Evolutionary conservation across 352 stramenopile genomes (phyloP).

Genomic region (Phytophthora multivora): DNA sequence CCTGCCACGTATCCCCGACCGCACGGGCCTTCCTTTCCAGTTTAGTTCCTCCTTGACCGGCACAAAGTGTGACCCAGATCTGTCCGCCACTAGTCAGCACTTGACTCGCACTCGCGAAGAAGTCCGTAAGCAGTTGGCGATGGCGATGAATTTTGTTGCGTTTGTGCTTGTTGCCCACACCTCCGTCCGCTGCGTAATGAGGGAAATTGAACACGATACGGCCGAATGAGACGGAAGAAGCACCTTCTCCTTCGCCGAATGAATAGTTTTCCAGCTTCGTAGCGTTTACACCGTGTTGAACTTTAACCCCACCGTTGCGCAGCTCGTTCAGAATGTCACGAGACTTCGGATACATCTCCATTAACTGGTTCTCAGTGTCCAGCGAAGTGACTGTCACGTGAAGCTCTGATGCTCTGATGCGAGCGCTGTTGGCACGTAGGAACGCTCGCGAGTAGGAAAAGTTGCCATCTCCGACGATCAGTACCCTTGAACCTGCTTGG

Average conservation of each 20-base stretch:
- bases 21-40: constrained; percentile 62
- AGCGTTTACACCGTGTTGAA: constrained; percentile 77
- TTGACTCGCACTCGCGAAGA: constrained; percentile 68
- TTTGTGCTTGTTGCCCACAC: constrained; percentile 49
- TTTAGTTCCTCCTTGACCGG: constrained; percentile 79
- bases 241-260: constrained; percentile 1
- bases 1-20: constrained; percentile 81
- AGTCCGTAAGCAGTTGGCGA: constrained; percentile 74
- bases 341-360: constrained; percentile 76
- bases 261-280: constrained; percentile 61
- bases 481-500: constrained; percentile 35
- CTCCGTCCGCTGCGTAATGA: constrained; percentile 78
- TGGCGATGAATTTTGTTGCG: constrained; percentile 88
- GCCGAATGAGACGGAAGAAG: constrained; percentile 40
- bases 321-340: constrained; percentile 61
- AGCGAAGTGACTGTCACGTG: constrained; percentile 68
- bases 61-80: constrained; percentile 84
- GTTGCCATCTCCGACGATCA: constrained; percentile 86
- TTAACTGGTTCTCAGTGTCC: constrained; percentile 67
- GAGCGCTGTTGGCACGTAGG: constrained; percentile 49
- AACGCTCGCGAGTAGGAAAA: constrained; percentile 85
- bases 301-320: constrained; percentile 42
- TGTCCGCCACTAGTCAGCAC: constrained; percentile 62
- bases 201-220: constrained; percentile 90
- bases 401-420: constrained; percentile 15